Conservation (phyloP, 768 basidiomycete genomes). For the Amanita inopinata region DNA sequence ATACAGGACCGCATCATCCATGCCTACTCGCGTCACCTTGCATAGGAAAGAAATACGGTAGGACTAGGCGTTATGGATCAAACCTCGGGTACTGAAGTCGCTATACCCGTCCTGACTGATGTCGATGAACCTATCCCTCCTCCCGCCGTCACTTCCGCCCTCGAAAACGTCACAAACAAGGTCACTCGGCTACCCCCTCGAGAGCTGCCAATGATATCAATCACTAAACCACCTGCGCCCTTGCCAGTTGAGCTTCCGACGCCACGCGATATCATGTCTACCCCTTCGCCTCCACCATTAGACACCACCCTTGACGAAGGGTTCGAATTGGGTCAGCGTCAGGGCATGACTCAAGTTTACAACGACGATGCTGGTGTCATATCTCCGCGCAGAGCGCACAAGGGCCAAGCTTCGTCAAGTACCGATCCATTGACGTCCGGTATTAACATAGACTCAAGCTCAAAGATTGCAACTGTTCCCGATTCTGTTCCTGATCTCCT, state of each 20-base stretch:
- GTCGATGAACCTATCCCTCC: constrained; percentile 27
- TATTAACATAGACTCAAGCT: too few relatives aligned
- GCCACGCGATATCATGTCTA: constrained; percentile 41
- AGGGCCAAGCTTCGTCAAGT: constrained; percentile 6
- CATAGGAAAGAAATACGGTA: constrained; percentile 32
- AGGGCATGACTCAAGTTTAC: constrained; percentile 27
- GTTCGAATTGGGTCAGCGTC: constrained; percentile 37
- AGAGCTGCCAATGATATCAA: constrained; percentile 43
- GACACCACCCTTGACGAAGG: constrained; percentile 36
- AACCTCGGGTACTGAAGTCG: constrained; percentile 43
- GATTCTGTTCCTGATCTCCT: constrained; percentile 38
- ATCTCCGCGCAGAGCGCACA: constrained; percentile 11
- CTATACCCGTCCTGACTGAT: constrained; percentile 51
- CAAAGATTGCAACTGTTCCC: too few relatives aligned
- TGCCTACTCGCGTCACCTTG: too few relatives aligned
- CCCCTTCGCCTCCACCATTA: constrained; percentile 36
- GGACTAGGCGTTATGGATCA: constrained; percentile 32
- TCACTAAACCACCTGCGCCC: constrained; percentile 66
- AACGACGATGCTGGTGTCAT: constrained; percentile 14
- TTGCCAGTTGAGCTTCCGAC: constrained; percentile 63
- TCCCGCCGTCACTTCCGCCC: constrained; percentile 17
- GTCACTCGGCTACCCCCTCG: constrained; percentile 13
- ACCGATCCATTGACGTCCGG: constrained; percentile 13
- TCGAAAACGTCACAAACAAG: constrained; percentile 13
- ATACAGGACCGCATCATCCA: constrained; percentile 1